These are phyloP conservation scores for Melanomma pulvis-pyrius DNA, from an alignment of 495 filamentous ascomycete genomes.

Conservation along the genomic window DNA sequence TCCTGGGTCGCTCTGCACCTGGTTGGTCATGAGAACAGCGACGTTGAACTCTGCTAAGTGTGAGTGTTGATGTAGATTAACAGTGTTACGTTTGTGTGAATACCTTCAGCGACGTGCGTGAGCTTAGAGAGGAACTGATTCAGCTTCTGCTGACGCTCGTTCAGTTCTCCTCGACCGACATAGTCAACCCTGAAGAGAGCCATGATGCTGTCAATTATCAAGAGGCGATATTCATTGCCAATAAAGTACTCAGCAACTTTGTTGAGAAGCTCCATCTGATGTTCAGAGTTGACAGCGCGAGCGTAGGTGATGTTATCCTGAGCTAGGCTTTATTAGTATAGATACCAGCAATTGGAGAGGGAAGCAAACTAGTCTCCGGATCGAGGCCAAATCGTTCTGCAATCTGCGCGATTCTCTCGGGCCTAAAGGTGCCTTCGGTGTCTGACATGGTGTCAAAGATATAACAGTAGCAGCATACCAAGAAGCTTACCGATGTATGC, in stretches of 20 bases:
- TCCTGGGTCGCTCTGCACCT: conserved; percentile 81
- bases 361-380: conserved; percentile 26
- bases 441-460: conserved; percentile 48
- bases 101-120: conserved; percentile 74
- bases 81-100: conserved; percentile 7
- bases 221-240: conserved; percentile 68
- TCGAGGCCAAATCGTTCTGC: conserved; percentile 69
- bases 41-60: conserved; percentile 69
- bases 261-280: conserved; percentile 73
- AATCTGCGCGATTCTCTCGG: conserved; percentile 72
- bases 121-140: conserved; percentile 70
- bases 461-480: neutral
- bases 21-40: conserved; percentile 77
- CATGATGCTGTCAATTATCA: conserved; percentile 81
- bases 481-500: conserved; percentile 67
- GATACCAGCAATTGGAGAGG: neutral
- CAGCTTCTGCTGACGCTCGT: conserved; percentile 76
- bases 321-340: conserved; percentile 49
- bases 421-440: conserved; percentile 78
- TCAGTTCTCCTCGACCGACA: conserved; percentile 72
- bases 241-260: conserved; percentile 67
- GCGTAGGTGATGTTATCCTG: conserved; percentile 78
- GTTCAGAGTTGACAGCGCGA: conserved; percentile 73
- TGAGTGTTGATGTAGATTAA: neutral
- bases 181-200: conserved; percentile 77